Evolutionary conservation across 257 asterid genomes (phyloP).

Genomic region (Nicotiana undulata): DNA sequence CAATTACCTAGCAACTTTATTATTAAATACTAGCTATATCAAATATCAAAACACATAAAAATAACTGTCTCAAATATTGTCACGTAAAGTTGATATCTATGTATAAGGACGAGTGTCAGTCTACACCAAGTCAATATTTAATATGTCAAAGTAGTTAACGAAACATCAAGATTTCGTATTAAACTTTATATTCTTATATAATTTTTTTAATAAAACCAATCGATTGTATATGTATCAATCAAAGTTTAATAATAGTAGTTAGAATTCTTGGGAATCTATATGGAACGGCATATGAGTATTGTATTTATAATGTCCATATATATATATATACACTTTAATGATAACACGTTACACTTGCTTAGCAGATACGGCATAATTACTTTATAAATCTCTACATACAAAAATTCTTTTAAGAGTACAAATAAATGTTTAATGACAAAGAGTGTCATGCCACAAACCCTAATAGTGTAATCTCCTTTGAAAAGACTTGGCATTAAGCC

Average conservation of each 20-base stretch:
- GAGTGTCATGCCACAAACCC: not conserved
- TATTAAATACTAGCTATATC: not conserved
- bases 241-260: not conserved
- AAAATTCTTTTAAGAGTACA: no score
- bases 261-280: not conserved
- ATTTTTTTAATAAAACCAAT: not conserved
- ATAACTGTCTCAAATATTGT: not conserved
- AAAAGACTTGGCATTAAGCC: not conserved
- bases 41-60: not conserved
- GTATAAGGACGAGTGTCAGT: not conserved
- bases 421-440: not conserved
- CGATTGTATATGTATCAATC: not conserved
- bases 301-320: not conserved
- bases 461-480: not conserved
- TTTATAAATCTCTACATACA: not conserved
- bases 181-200: not conserved
- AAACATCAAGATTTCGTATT: not conserved
- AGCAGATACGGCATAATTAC: not conserved
- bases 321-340: not conserved
- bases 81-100: not conserved
- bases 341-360: not conserved
- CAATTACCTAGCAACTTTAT: conserved; percentile 8
- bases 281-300: not conserved
- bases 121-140: not conserved
- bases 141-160: not conserved